Evolutionary conservation across 116 monocot genomes (phyloP).

Genomic region (Posidonia oceanica): DNA sequence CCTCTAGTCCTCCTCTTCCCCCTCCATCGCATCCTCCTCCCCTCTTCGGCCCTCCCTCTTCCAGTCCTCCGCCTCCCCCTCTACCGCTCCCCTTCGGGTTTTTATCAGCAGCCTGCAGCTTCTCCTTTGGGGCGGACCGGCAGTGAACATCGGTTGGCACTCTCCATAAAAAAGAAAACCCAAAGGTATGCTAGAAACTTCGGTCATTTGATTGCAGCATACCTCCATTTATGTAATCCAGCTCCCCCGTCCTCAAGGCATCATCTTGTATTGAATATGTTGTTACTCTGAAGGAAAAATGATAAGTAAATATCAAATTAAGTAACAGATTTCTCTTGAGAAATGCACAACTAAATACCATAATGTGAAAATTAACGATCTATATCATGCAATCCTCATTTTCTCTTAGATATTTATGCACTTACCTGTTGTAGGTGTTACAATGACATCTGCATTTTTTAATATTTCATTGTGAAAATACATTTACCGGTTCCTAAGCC

Average conservation of each 20-base stretch:
- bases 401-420: no score
- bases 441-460: conserved; percentile 72
- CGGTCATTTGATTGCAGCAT: not conserved
- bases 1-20: no score
- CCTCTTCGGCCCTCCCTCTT: no score
- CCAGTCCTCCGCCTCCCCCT: no score
- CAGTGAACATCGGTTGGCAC: no score
- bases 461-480: conserved; percentile 73
- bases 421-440: conserved; percentile 82
- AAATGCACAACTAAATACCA: not conserved
- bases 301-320: not conserved
- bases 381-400: not conserved
- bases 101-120: no score
- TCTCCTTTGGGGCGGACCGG: no score
- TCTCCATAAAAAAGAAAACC: no score
- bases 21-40: no score
- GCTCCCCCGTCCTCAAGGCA: conserved; percentile 54
- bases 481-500: conserved; percentile 66
- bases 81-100: no score
- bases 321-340: not conserved
- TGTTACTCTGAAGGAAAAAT: conserved; percentile 39
- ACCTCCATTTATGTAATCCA: conserved; percentile 96
- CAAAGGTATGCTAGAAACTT: no score
- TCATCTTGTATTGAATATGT: conserved; percentile 61
- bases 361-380: not conserved